These are phyloP conservation scores for Fonsecaea multimorphosa DNA, from an alignment of 2,329 filamentous ascomycete species.

Conservation along the genomic window DNA sequence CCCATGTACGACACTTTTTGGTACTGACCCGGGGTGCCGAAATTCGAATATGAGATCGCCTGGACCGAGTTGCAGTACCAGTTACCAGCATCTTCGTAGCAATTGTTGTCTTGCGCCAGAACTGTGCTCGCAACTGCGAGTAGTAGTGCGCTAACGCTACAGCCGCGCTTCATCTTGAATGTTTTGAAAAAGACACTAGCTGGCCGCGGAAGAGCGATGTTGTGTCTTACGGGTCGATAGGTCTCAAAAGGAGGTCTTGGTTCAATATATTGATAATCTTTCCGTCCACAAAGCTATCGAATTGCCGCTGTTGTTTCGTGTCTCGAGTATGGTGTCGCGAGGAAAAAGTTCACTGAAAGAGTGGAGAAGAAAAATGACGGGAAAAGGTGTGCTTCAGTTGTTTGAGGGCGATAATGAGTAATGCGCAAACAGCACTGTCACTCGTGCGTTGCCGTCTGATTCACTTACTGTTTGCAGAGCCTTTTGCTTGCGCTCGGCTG, in stretches of 20 bases:
- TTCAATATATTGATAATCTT: slow-evolving; percentile 10
- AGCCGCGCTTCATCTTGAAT: slow-evolving; percentile 28
- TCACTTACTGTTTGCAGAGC: neutral
- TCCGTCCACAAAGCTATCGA: neutral
- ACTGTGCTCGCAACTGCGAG: slow-evolving; percentile 26
- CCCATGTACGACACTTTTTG: slow-evolving; percentile 68
- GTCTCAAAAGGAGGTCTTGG: neutral
- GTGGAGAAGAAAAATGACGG: neutral
- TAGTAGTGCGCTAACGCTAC: slow-evolving; percentile 23
- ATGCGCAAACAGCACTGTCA: slow-evolving; percentile 7
- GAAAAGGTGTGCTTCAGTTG: neutral
- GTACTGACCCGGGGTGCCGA: slow-evolving; percentile 67
- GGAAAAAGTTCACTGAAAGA: neutral
- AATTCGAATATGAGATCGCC: slow-evolving; percentile 70
- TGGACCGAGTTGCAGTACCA: slow-evolving; percentile 67
- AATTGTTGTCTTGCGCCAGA: slow-evolving; percentile 22
- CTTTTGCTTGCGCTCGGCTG: neutral
- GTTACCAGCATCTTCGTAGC: slow-evolving; percentile 56
- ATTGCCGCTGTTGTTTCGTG: neutral
- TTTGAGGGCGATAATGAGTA: neutral
- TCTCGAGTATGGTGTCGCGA: neutral
- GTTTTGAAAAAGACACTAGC: neutral
- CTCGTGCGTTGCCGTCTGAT: neutral
- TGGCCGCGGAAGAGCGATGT: neutral
- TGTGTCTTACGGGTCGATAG: neutral